Percentiles rank a stretch among this genome's conserved stretches.
phyloP scores from a whole-genome alignment of 768 basidiomycete species.

The Auriscalpium vulgare region DNA sequence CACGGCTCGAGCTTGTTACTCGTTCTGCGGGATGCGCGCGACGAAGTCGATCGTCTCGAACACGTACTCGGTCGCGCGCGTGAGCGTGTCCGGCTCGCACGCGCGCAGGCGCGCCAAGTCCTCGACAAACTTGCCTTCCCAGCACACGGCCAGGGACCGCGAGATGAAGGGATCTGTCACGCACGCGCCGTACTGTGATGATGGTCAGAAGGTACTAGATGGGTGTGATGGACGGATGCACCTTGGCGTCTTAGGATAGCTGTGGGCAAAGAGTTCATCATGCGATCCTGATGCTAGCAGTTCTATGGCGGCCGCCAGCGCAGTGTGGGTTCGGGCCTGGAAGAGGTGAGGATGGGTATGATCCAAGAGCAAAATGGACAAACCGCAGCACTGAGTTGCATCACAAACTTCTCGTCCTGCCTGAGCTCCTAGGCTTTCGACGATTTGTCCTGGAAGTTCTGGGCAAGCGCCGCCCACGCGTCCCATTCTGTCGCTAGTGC shows the following conservation, averaged over 20 bases:
- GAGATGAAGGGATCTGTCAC: constrained; percentile 86
- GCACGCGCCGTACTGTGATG: constrained; percentile 57
- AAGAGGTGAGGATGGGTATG: not conserved
- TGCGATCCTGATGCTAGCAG: constrained; percentile 34
- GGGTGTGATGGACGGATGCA: constrained; percentile 23
- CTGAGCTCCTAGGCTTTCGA: constrained; percentile 69
- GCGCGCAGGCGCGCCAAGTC: constrained; percentile 90
- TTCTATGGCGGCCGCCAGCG: constrained; percentile 42
- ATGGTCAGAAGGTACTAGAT: constrained; percentile 8
- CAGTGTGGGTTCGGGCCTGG: constrained; percentile 44
- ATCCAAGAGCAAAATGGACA: constrained; percentile 21
- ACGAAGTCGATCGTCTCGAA: constrained; percentile 91
- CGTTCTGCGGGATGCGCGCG: constrained; percentile 63
- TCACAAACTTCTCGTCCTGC: constrained; percentile 87
- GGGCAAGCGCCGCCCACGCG: constrained; percentile 45
- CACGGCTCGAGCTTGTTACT: constrained; percentile 91
- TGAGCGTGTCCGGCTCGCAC: constrained; percentile 81
- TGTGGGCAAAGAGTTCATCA: constrained; percentile 37
- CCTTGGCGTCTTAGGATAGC: constrained; percentile 66
- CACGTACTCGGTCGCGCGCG: constrained; percentile 94
- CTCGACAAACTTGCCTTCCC: constrained; percentile 85
- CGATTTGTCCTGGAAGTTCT: constrained; percentile 36
- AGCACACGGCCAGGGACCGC: constrained; percentile 71
- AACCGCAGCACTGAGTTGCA: constrained; percentile 79
- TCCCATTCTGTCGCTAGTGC: constrained; percentile 39